Base-by-base conservation (phyloP, 1,284 basidiomycete genomes). In the Malassezia yamatoensis region DNA sequence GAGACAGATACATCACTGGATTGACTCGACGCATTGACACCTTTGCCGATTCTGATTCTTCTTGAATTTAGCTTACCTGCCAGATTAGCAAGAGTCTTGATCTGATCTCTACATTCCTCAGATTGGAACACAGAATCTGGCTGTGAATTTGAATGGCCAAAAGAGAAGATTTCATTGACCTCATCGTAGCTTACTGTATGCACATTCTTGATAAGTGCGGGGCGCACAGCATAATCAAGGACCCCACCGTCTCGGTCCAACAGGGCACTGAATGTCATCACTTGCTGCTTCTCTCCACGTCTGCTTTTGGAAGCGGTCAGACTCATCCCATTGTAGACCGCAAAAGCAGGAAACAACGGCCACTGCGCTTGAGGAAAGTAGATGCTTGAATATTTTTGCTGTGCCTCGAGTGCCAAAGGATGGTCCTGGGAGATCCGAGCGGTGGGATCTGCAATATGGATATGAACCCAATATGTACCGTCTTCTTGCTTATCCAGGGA, bases 361-460 rank as follows among this genome's bases (percentile, higher is more conserved):
- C 56, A 66, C 3, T 54, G 45, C 1, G 47, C 55, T 33, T 72
- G 65, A 0, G 65, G 63, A 6, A 69, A 64, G 59, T 74, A 74
- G 42, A 72, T 46, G 21, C 62, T 67, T 20, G 43, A 40, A 42
- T 60, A 61, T 9, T 61, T 58, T 5, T 64, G 54, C n/a, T 56
- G 42, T 0, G 72, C 70, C 8, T 52, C 48, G 34, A 51, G 36
- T 3, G 62, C 64, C 32, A 72, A 40, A 89, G 93, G 1, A 77
- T 68, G 0, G 84, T 81, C 45, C 0, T 84, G 85, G 15, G 83
- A 83, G n/a, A 99, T 78, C 54, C 85, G 70, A 1, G 85, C 79
- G 0, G 89, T 91, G 0, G 93, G 91, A 73, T 99, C 93, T 8
- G 94, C 93, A 52, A 99, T 81, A 71, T 98, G 93, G 16, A 87